These are phyloP conservation scores for Fusarium decemcellulare DNA, from an alignment of 2,329 filamentous ascomycete genomes.

Conservation along the genomic window DNA sequence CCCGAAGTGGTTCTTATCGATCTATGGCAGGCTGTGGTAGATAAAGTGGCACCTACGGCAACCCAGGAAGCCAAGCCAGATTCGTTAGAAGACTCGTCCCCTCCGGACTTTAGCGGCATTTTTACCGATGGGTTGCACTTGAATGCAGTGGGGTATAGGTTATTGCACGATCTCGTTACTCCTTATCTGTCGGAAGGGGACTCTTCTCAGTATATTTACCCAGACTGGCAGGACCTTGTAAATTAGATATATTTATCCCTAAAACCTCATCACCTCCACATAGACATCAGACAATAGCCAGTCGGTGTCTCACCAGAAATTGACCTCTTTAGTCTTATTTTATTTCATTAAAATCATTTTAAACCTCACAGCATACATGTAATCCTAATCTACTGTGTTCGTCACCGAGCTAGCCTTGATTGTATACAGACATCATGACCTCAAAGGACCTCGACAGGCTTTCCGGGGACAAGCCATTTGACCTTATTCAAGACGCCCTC, in stretches of 20 bases:
- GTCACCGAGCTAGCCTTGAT: no score
- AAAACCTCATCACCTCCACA: no score
- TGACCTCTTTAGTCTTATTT: no score
- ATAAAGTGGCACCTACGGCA: neutral
- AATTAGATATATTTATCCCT: neutral
- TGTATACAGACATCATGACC: no score
- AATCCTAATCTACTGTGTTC: no score
- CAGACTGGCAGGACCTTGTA: constrained; percentile 3
- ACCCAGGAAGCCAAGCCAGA: neutral
- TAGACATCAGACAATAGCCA: no score
- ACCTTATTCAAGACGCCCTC: neutral
- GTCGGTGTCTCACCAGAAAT: no score
- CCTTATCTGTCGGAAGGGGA: neutral
- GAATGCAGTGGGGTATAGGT: neutral
- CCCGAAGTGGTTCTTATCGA: constrained; percentile 7
- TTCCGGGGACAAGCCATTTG: neutral
- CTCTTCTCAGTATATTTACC: constrained; percentile 2
- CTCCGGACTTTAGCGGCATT: neutral
- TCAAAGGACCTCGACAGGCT: no score
- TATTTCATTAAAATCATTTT: no score
- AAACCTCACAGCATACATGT: no score
- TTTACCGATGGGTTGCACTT: constrained; percentile 1
- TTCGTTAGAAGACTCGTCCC: neutral
- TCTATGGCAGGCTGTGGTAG: constrained; percentile 3
- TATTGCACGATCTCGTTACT: neutral